A percentile compares a stretch with the other conserved stretches of the same genome.
phyloP scores from a whole-genome alignment of 371 early-diverging fungal species.

The Lichtheimia hyalospora region DNA sequence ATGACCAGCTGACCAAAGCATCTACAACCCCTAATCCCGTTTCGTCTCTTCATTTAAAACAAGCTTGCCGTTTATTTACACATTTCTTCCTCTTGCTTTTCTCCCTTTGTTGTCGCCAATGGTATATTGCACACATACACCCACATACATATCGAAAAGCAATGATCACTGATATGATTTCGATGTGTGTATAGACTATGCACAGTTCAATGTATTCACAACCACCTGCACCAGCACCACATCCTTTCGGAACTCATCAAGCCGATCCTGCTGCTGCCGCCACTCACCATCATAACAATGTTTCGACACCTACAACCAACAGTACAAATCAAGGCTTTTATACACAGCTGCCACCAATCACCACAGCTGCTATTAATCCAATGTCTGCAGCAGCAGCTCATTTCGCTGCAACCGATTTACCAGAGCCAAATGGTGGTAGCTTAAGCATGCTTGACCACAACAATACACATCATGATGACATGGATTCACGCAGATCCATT shows the following conservation, averaged over 20 bases:
- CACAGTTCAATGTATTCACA: too few species aligned
- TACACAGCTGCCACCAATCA: slow-evolving; percentile 22
- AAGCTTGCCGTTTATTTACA: not conserved
- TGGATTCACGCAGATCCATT: slow-evolving; percentile 15
- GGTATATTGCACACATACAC: too few species aligned
- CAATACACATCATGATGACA: not conserved
- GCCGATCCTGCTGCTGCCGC: slow-evolving; percentile 5
- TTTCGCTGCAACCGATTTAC: not conserved
- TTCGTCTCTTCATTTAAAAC: slow-evolving; percentile 20
- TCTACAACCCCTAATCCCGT: slow-evolving; percentile 6
- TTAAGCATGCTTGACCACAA: slow-evolving; percentile 11
- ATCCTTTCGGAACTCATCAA: slow-evolving; percentile 10
- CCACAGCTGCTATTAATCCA: slow-evolving; percentile 2
- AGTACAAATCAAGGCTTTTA: slow-evolving; percentile 13
- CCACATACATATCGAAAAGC: too few species aligned
- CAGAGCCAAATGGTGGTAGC: too few species aligned
- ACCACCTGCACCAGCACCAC: not conserved
- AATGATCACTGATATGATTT: too few species aligned
- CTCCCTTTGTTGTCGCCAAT: slow-evolving; percentile 3
- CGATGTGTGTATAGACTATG: too few species aligned
- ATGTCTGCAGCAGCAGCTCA: slow-evolving; percentile 5
- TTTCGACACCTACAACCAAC: not conserved
- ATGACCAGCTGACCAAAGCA: slow-evolving; percentile 2
- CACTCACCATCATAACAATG: not conserved
- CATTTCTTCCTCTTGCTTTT: slow-evolving; percentile 8